These are phyloP conservation scores for Naganishia randhawae DNA, from an alignment of 768 basidiomycete genomes.

Conservation along the genomic window DNA sequence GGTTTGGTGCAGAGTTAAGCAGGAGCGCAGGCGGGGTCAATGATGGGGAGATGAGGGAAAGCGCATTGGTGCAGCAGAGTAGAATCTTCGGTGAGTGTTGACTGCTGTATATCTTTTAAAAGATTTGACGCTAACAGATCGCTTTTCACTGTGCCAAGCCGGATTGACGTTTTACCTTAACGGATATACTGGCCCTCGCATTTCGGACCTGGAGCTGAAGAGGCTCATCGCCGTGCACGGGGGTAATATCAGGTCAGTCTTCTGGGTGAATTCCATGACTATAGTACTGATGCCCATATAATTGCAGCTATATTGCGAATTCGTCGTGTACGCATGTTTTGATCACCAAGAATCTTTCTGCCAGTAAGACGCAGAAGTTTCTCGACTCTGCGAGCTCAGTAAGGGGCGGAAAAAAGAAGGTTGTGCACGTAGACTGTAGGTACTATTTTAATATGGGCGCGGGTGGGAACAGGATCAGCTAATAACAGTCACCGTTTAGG, in stretches of 20 bases:
- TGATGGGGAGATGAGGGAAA: not conserved
- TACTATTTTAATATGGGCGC: not conserved
- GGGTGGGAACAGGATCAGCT: not conserved
- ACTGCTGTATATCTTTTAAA: not conserved
- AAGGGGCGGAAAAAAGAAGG: conserved; percentile 26
- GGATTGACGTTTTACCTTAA: conserved; percentile 30
- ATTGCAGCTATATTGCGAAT: conserved; percentile 13
- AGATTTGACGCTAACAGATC: not conserved
- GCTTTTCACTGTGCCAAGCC: too few species aligned
- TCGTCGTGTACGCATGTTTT: conserved; percentile 27
- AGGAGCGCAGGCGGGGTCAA: not conserved
- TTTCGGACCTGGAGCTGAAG: conserved; percentile 30
- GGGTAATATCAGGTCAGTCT: conserved; percentile 25
- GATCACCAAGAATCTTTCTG: conserved; percentile 25
- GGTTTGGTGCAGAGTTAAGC: conserved; percentile 15
- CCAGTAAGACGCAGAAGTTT: conserved; percentile 29
- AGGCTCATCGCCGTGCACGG: conserved; percentile 29
- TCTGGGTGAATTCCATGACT: not conserved
- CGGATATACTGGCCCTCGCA: conserved; percentile 27
- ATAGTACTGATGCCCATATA: not conserved
- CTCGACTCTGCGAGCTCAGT: conserved; percentile 17
- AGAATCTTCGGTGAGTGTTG: conserved; percentile 26
- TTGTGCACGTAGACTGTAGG: conserved; percentile 32
- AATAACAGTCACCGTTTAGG: not conserved
- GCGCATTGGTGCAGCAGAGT: conserved; percentile 20